Base-by-base conservation (phyloP, 176 grass and related monocot genomes). In the Avena insularis region DNA sequence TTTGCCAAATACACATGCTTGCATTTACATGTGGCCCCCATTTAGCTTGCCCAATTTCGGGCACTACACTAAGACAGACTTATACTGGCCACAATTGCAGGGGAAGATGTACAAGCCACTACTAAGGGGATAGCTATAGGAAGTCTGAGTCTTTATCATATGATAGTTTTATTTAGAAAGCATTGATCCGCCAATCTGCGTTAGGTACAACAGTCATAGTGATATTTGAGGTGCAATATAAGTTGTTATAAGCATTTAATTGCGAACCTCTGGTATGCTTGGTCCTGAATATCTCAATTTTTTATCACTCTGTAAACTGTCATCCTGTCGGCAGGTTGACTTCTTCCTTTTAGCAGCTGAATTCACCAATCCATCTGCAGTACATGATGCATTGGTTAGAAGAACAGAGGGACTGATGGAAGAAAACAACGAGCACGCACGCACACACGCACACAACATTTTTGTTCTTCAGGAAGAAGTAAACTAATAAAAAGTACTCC, bases 291-390 rank as follows among this genome's bases (percentile, higher is more conserved):
- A 71, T 71, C 35, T 71, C 16, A n/a, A 71, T 20, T 43, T 43
- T 43, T 40, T 71, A 71, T 20, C 17, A 20, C 67, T 45, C 67
- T 0, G 16, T 4, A 1, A 43, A n/a, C 12, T 20, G 17, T 71
- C 17, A 43, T 71, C 36, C 20, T 15, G 43, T 35, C 1, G 64
- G 64, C 64, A 68, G 64, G 64, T 14, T 16, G 46, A 75, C n/a
- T 0, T 2, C 71, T 75, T 75, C 21, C 72, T 75, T 51, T 75
- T 75, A 75, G 72, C 72, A 4, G 6, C 45, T 29, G 72, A 75
- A 75, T 46, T 51, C n/a, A 75, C 6, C 5, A 9, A 75, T 75
- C 46, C 47, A 9, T 75, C 21, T 75, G 72, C n/a, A 15, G 12
- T 0, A 50, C 46, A 50, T 75, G 20, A 75, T 51, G 12, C 12